phyloP scores from a whole-genome alignment of 1,284 basidiomycete species.

The Boletellus dicymbophilus region DNA sequence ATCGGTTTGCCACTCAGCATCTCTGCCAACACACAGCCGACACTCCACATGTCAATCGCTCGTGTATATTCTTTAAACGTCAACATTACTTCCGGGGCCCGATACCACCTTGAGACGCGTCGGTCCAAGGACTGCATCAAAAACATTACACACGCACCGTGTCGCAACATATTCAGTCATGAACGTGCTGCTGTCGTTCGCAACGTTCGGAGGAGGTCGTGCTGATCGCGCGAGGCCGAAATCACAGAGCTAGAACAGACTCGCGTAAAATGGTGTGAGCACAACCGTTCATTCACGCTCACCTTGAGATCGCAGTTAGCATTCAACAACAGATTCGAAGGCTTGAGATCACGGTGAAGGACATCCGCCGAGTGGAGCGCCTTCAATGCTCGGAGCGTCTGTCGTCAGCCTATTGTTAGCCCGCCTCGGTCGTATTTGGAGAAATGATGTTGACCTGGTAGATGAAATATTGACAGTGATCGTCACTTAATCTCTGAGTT shows the following conservation, averaged over 20 bases:
- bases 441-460: constrained; percentile 69
- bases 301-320: constrained; percentile 96
- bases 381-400: constrained; percentile 90
- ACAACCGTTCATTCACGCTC: constrained; percentile 12
- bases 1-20: constrained; percentile 91
- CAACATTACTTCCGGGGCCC: constrained; percentile 94
- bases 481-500: constrained; percentile 83
- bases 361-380: constrained; percentile 91
- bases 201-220: constrained; percentile 77
- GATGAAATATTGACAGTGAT: constrained; percentile 95
- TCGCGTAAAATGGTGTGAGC: constrained; percentile 5
- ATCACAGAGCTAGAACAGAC: constrained; percentile 90
- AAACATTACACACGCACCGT: constrained; percentile 42
- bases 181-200: constrained; percentile 83
- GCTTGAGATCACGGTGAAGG: constrained; percentile 89
- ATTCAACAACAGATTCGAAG: constrained; percentile 89
- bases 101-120: constrained; percentile 73
- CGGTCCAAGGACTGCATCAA: background rate
- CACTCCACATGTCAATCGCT: constrained; percentile 93
- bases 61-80: constrained; percentile 94
- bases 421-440: constrained; percentile 2
- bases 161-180: constrained; percentile 97
- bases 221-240: constrained; percentile 91
- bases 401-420: constrained; percentile 13
- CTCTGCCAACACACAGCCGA: constrained; percentile 92